A percentile compares a stretch with the other conserved stretches of the same genome.
These are phyloP conservation scores for Suillus subalutaceus DNA, from an alignment of 768 basidiomycete genomes.

Conservation along the genomic window DNA sequence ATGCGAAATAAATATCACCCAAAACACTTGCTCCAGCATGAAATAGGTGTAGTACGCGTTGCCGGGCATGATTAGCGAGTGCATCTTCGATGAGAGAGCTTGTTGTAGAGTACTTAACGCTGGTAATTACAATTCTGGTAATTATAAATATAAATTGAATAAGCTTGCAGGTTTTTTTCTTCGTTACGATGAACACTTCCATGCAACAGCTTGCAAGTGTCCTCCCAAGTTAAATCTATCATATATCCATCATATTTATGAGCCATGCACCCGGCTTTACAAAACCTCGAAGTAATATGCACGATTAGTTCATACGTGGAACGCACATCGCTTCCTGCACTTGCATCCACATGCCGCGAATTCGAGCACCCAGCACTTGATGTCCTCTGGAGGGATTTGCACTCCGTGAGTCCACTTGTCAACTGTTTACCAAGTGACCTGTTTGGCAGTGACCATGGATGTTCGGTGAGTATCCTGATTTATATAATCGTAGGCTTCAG, in stretches of 20 bases:
- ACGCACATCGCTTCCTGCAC: neutral
- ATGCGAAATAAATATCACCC: too few species aligned
- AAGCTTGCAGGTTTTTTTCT: too few species aligned
- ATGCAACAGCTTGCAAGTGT: too few species aligned
- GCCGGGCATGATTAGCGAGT: too few species aligned
- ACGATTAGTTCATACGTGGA: neutral
- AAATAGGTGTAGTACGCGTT: too few species aligned
- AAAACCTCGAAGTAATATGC: neutral
- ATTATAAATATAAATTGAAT: too few species aligned
- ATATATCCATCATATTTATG: neutral
- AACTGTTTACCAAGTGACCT: neutral
- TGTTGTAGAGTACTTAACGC: too few species aligned
- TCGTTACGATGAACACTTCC: too few species aligned
- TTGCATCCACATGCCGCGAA: neutral
- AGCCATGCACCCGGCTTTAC: neutral
- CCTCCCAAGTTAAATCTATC: too few species aligned
- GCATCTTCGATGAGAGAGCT: too few species aligned
- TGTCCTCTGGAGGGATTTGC: constrained; percentile 28
- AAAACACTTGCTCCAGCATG: too few species aligned
- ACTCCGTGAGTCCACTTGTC: constrained; percentile 23
- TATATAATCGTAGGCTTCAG: neutral
- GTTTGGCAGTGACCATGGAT: neutral
- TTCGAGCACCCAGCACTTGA: constrained; percentile 24
- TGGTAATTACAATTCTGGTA: too few species aligned
- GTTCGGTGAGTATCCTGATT: neutral